A percentile compares a stretch with the other conserved stretches of the same genome.
Conservation (phyloP, 768 basidiomycete species). For the Holtermanniella nyarrowii region DNA sequence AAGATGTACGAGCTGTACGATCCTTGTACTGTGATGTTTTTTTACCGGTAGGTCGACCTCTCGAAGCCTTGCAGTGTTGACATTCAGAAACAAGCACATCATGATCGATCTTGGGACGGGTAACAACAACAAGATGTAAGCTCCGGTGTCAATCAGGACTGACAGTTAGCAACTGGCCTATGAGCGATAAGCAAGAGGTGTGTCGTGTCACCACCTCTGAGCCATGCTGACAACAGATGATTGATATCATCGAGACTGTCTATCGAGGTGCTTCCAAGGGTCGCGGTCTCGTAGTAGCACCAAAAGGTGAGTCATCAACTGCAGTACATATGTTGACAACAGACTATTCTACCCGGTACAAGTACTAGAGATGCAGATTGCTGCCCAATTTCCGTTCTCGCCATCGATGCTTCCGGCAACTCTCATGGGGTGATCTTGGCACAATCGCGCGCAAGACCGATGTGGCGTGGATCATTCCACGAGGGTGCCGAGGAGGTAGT, state of each 20-base stretch:
- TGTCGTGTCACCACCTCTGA: slow-evolving; percentile 11
- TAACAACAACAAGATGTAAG: slow-evolving; percentile 98
- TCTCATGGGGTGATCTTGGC: too few relatives aligned
- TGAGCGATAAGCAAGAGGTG: slow-evolving; percentile 97
- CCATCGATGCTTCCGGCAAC: too few relatives aligned
- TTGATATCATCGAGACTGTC: slow-evolving; percentile 96
- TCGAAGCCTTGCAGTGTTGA: neutral
- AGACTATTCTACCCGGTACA: slow-evolving; percentile 77
- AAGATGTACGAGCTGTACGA: slow-evolving; percentile 99
- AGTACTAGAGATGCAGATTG: too few relatives aligned
- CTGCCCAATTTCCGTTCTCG: too few relatives aligned
- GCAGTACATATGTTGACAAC: neutral
- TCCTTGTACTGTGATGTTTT: slow-evolving; percentile 92
- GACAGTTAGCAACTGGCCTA: slow-evolving; percentile 80
- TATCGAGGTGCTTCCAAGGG: slow-evolving; percentile 97
- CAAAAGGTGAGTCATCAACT: slow-evolving; percentile 58
- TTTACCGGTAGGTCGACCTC: slow-evolving; percentile 63
- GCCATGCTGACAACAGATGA: slow-evolving; percentile 51
- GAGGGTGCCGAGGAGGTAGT: too few relatives aligned
- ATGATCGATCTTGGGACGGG: slow-evolving; percentile 99
- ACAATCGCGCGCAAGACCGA: too few relatives aligned
- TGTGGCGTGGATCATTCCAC: too few relatives aligned
- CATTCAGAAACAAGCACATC: slow-evolving; percentile 94
- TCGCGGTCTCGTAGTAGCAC: slow-evolving; percentile 92
- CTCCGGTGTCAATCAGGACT: too few relatives aligned